Evolutionary conservation across 1,139 yeast species (phyloP), one percentile per base, ranked within the genome.

Genomic region (Candida dubliniensis): DNA sequence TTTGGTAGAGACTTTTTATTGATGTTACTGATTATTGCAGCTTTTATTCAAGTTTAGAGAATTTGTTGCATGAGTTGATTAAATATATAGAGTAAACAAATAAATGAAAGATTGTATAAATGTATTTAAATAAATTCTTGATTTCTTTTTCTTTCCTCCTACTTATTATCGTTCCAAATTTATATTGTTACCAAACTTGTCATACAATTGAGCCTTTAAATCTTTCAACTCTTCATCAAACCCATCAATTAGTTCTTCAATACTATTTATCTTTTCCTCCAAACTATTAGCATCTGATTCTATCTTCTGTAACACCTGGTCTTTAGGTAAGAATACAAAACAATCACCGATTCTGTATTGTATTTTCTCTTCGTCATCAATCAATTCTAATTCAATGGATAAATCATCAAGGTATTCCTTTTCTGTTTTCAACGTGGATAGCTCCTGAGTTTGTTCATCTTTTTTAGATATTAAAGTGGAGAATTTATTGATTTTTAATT

Each of bases 401-500:
- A 90, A 83, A 59, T 93, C 99, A 54, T 89, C 96, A 35, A 91
- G 69, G 58, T 88, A 89, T 58, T 91, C 98, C 57, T 88, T 87
- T 57, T 90, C 96, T 45, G 79, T 77, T 54, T 76, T 72, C 49
- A 75, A 71, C 45, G 69, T 27, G 74, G 23, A 18, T 18, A 18
- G 23, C 5, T 18, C 5, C 23, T 18, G 23, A 5, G 23, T 18
- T 18, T 18, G 23, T 30, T 30, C 75, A 52, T 87, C 88, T 54
- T 84, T 81, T 49, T 84, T 80, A 51, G 81, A 73, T 49, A 90
- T 87, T 49, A 90, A 74, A 42, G 90, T 84, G 23, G 96, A 88
- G 59, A 93, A 93, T 60, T 82, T 81, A 63, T 93, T 93, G 69
- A 93, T 93, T 59, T 80, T 80, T 59, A 86, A 83, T 67, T 93